phyloP scores from a whole-genome alignment of 768 basidiomycete genomes.

The Gautieria morchelliformis region DNA sequence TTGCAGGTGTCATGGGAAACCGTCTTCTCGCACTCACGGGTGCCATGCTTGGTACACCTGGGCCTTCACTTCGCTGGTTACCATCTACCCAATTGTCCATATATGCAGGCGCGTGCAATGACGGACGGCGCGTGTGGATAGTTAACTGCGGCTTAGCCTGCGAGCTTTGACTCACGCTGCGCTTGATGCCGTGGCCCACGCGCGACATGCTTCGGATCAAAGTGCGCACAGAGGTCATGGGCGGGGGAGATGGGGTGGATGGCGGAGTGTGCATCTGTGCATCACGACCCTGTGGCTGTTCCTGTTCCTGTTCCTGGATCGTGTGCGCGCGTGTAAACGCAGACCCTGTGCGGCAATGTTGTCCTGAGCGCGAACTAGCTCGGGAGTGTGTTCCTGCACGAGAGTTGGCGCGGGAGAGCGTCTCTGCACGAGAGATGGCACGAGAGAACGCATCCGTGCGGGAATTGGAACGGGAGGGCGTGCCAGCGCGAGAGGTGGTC shows the following conservation, averaged over 20 bases:
- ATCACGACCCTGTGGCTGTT: too few species aligned
- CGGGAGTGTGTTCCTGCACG: neutral
- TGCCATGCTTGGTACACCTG: too few species aligned
- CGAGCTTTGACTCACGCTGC: neutral
- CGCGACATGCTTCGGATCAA: neutral
- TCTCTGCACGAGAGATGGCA: neutral
- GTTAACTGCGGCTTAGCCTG: neutral
- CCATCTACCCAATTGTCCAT: neutral
- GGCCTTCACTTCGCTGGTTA: too few species aligned
- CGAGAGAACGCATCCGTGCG: neutral
- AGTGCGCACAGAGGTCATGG: neutral
- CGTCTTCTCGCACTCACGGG: too few species aligned
- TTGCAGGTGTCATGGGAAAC: too few species aligned
- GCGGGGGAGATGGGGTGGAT: neutral
- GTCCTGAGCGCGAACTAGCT: neutral
- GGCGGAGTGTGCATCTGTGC: neutral
- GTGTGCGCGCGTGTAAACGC: too few species aligned
- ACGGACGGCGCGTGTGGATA: neutral
- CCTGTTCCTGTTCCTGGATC: too few species aligned
- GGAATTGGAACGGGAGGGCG: neutral
- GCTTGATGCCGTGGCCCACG: neutral
- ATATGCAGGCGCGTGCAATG: neutral
- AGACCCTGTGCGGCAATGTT: too few species aligned
- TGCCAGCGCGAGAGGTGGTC: neutral
- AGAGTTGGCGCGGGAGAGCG: neutral